Evolutionary conservation across 768 basidiomycete genomes (phyloP).

Genomic region (Podaxis sp.): DNA sequence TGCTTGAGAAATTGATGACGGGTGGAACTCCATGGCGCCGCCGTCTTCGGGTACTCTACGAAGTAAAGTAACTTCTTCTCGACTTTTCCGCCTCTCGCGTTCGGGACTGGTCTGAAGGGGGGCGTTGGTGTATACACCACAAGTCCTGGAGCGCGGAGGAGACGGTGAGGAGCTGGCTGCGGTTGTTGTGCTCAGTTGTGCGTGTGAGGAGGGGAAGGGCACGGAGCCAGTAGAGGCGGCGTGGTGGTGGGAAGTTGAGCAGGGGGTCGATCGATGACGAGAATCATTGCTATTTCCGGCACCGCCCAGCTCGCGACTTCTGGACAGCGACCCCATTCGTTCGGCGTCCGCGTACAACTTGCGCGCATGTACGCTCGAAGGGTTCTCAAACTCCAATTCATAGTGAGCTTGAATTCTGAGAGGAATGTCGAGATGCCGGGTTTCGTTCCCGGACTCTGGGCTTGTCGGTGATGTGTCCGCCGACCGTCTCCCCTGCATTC

Average conservation of each 20-base stretch:
- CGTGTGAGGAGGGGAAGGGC: not conserved
- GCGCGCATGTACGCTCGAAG: not conserved
- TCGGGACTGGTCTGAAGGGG: constrained; percentile 4
- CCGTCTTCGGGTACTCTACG: constrained; percentile 40
- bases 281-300: constrained; percentile 3
- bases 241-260: constrained; percentile 9
- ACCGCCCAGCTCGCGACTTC: not conserved
- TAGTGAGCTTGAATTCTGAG: not conserved
- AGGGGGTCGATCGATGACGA: not conserved
- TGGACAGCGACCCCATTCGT: not conserved
- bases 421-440: not conserved
- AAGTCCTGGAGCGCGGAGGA: not conserved
- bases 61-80: constrained; percentile 24
- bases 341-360: not conserved
- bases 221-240: not conserved
- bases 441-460: not conserved
- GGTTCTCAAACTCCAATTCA: constrained; percentile 9
- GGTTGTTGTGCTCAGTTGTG: not conserved
- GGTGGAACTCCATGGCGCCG: constrained; percentile 20
- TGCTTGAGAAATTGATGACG: not conserved
- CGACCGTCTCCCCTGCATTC: not conserved
- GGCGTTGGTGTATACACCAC: not conserved
- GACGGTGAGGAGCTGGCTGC: not conserved
- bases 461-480: not conserved
- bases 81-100: constrained; percentile 13